A percentile compares a stretch with the other conserved stretches of the same genome.
These are phyloP conservation scores for Dalbergia oliveri DNA, from an alignment of 306 rosid species.

Conservation along the genomic window DNA sequence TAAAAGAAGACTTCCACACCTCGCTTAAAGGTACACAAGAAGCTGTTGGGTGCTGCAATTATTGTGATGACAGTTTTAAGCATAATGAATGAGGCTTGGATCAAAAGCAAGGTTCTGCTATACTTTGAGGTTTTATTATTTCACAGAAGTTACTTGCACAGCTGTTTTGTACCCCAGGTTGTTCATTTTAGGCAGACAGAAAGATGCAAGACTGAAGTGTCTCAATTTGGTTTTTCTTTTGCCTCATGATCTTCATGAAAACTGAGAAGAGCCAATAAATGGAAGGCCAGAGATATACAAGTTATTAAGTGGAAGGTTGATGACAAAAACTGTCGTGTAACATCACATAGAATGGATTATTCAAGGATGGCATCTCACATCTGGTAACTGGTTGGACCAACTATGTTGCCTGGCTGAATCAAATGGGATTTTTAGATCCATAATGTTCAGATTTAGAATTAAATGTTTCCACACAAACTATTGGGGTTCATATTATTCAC, in stretches of 20 bases:
- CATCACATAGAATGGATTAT: too few species aligned
- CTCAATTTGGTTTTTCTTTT: not conserved
- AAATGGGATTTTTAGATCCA: not conserved
- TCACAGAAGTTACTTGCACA: not conserved
- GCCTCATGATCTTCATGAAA: not conserved
- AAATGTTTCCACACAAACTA: not conserved
- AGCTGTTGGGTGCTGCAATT: conserved; percentile 19
- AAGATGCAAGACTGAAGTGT: conserved; percentile 7
- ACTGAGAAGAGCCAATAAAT: not conserved
- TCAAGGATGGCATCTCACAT: too few species aligned
- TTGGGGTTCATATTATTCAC: not conserved
- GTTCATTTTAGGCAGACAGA: conserved; percentile 5
- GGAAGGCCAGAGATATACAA: not conserved
- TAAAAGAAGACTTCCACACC: not conserved
- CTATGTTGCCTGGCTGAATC: not conserved
- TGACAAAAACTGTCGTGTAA: too few species aligned
- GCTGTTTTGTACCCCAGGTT: conserved; percentile 25
- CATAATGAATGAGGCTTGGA: conserved; percentile 4
- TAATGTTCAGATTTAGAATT: too few species aligned
- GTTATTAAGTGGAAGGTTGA: too few species aligned
- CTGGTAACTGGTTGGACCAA: not conserved
- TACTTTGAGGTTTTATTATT: conserved; percentile 28
- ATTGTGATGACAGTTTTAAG: conserved; percentile 1
- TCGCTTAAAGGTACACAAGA: not conserved
- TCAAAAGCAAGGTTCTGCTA: conserved; percentile 10